Conservation (phyloP, 257 asterid species). For the Asclepias syriaca region DNA sequence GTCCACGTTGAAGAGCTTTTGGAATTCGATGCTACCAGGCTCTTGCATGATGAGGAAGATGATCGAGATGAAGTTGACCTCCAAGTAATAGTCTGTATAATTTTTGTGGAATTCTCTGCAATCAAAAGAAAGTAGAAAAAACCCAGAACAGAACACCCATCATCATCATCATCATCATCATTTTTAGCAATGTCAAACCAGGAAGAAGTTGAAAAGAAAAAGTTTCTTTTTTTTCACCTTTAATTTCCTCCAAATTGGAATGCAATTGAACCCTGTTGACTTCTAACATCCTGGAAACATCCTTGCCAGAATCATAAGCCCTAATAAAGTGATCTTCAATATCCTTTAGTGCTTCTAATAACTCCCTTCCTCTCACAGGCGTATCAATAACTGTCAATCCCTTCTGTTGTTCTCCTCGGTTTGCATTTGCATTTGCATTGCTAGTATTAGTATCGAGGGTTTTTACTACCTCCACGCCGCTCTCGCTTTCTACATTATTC, state of each 20-base stretch:
- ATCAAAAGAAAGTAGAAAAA: not conserved
- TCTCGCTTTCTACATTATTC: constrained; percentile 22
- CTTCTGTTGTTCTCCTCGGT: constrained; percentile 46
- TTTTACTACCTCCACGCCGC: constrained; percentile 33
- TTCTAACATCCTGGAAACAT: constrained; percentile 86
- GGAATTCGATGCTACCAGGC: constrained; percentile 67
- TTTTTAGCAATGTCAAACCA: not conserved
- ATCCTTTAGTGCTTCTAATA: constrained; percentile 77
- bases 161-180: not conserved
- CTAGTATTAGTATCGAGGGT: constrained; percentile 24
- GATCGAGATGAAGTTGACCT: constrained; percentile 50
- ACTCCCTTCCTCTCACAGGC: constrained; percentile 77
- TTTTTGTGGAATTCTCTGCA: constrained; percentile 77
- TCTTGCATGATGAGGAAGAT: constrained; percentile 58
- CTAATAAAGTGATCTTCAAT: constrained; percentile 72
- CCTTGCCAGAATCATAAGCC: constrained; percentile 92
- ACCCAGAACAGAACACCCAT: not conserved
- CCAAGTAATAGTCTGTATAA: constrained; percentile 65
- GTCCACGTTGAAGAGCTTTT: constrained; percentile 74
- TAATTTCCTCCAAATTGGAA: constrained; percentile 78
- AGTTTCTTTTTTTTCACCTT: constrained; percentile 36
- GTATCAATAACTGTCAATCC: constrained; percentile 59
- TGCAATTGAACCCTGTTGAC: constrained; percentile 74
- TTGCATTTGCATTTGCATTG: constrained; percentile 23
- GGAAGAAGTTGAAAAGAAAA: not conserved